These are phyloP conservation scores for Mrakia frigida DNA, from an alignment of 768 basidiomycete species.

Conservation along the genomic window DNA sequence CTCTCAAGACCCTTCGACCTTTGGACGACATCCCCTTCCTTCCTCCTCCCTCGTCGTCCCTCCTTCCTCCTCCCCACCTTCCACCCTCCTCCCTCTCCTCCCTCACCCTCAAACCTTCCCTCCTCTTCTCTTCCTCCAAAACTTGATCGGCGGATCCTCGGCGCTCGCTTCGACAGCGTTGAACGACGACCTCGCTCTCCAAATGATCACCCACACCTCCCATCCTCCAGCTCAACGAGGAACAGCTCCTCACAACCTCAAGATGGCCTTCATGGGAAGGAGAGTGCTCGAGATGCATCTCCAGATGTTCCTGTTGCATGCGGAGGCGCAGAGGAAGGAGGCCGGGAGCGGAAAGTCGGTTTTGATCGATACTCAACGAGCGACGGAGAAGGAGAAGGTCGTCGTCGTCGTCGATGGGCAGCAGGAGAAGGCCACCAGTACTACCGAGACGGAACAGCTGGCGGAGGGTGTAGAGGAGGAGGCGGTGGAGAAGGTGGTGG, in stretches of 20 bases:
- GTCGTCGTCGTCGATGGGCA: not conserved
- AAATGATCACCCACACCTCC: constrained; percentile 29
- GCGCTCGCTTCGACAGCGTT: not conserved
- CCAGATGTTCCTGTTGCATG: constrained; percentile 26
- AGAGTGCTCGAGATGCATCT: constrained; percentile 27
- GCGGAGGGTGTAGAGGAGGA: not conserved
- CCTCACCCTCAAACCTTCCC: not conserved
- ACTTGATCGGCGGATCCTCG: not conserved
- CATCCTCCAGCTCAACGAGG: not conserved
- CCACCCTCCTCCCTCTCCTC: not conserved
- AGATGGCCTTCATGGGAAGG: constrained; percentile 24
- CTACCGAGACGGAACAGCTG: too few species aligned
- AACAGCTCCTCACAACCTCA: constrained; percentile 19
- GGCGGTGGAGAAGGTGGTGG: not conserved
- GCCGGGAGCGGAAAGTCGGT: not conserved
- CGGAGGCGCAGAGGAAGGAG: not conserved
- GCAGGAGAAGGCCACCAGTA: not conserved
- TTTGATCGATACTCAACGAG: not conserved
- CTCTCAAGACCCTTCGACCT: not conserved
- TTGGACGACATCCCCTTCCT: not conserved
- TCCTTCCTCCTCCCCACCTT: not conserved
- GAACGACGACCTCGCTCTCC: constrained; percentile 21
- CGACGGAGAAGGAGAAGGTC: not conserved
- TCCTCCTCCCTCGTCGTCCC: not conserved
- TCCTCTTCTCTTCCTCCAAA: constrained; percentile 9